Percentiles rank a stretch among this genome's conserved stretches.
phyloP scores from a whole-genome alignment of 2,329 filamentous ascomycete species.

The Cladosporium sp. region DNA sequence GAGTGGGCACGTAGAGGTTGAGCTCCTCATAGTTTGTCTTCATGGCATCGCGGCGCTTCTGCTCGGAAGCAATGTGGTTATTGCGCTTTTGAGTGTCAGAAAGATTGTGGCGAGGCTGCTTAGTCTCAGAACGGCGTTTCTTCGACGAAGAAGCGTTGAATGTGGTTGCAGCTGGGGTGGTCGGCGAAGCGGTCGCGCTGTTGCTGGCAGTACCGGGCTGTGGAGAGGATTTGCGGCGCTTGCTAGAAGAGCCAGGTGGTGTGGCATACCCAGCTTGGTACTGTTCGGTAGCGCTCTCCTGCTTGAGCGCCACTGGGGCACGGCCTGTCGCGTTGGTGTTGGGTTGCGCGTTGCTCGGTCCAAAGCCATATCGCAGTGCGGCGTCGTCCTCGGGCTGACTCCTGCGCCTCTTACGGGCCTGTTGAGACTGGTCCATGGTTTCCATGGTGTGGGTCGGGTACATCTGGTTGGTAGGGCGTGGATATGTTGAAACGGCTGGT shows the following conservation, averaged over 20 bases:
- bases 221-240: slow-evolving; percentile 2
- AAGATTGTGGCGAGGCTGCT: slow-evolving; percentile 48
- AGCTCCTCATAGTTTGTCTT: slow-evolving; percentile 79
- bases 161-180: background rate
- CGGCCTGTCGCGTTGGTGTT: background rate
- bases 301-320: background rate
- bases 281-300: background rate
- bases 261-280: background rate
- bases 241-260: background rate
- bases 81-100: slow-evolving; percentile 76
- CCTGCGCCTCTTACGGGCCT: slow-evolving; percentile 6
- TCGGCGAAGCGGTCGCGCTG: background rate
- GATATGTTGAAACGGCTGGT: background rate
- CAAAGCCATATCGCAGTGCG: background rate
- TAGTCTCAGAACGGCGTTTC: slow-evolving; percentile 1
- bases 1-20: slow-evolving; percentile 69
- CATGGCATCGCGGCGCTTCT: slow-evolving; percentile 78
- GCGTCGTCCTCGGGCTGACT: background rate
- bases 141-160: background rate
- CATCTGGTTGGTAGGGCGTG: background rate
- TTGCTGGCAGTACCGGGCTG: background rate
- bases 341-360: background rate
- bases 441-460: background rate
- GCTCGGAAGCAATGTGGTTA: slow-evolving; percentile 84
- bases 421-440: background rate